phyloP scores from a whole-genome alignment of 805 yeast species.

The Phaffomyces thermotolerans region DNA sequence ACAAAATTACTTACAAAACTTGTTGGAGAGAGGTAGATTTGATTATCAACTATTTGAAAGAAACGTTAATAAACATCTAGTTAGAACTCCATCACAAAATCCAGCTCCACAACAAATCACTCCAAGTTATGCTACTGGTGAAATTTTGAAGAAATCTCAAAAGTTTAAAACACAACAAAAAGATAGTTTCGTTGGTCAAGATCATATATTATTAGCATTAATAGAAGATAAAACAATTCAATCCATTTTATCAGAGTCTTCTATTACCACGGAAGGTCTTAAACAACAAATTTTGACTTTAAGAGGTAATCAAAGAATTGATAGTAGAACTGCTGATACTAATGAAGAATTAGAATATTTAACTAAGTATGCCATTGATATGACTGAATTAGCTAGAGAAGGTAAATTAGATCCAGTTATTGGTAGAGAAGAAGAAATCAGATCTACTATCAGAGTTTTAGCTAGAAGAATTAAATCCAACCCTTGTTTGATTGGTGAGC shows the following conservation, averaged over 20 bases:
- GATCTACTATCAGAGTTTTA: constrained; percentile 88
- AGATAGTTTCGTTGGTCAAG: constrained; percentile 89
- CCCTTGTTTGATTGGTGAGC: constrained; percentile 95
- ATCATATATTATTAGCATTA: constrained; percentile 80
- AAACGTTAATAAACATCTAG: constrained; percentile 71
- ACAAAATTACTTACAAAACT: constrained; percentile 65
- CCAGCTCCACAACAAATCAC: constrained; percentile 84
- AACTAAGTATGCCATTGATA: constrained; percentile 83
- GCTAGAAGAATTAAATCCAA: constrained; percentile 97
- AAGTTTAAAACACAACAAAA: constrained; percentile 82
- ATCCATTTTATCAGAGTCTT: constrained; percentile 62
- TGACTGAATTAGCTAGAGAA: constrained; percentile 87
- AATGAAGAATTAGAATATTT: constrained; percentile 78
- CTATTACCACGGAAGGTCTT: constrained; percentile 60
- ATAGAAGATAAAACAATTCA: constrained; percentile 71
- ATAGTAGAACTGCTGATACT: constrained; percentile 89
- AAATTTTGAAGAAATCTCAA: constrained; percentile 63
- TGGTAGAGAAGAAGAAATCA: constrained; percentile 97
- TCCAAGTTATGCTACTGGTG: constrained; percentile 70
- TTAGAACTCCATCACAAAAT: constrained; percentile 76
- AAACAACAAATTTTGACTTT: constrained; percentile 72
- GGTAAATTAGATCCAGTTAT: constrained; percentile 97
- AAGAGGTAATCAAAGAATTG: constrained; percentile 88
- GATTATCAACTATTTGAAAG: constrained; percentile 82
- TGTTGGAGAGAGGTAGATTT: constrained; percentile 78